These are phyloP conservation scores for Paraphoma chrysanthemicola DNA, from an alignment of 2,329 filamentous ascomycete genomes.

Conservation along the genomic window DNA sequence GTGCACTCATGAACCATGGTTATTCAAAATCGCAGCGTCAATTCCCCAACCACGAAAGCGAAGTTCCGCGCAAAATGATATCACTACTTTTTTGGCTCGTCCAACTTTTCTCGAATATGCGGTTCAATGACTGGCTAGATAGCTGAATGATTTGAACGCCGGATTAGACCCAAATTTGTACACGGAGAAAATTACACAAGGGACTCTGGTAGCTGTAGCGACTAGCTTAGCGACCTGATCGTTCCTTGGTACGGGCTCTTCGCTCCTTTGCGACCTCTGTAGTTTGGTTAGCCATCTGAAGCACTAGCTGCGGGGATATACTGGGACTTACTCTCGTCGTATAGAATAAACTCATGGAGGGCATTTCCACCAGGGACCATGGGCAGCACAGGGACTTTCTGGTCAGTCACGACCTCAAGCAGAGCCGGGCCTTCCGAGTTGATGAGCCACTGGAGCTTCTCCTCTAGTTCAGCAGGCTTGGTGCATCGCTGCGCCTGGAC, in stretches of 20 bases:
- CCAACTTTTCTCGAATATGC: not conserved
- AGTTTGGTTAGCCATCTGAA: conserved; percentile 7
- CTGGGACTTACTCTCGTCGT: conserved; percentile 71
- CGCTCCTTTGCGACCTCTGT: conserved; percentile 33
- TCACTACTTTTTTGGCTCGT: not conserved
- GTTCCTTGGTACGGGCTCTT: conserved; percentile 38
- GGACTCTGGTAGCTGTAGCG: not conserved
- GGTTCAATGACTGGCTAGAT: not conserved
- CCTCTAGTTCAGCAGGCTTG: conserved; percentile 78
- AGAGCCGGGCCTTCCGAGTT: conserved; percentile 85
- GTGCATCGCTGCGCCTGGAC: conserved; percentile 75
- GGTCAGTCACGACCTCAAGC: conserved; percentile 88
- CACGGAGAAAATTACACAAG: not conserved
- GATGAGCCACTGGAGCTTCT: conserved; percentile 86
- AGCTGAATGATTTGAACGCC: not conserved
- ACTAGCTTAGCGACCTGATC: conserved; percentile 34
- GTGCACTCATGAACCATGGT: too few species aligned
- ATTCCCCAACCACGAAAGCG: not conserved
- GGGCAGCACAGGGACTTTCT: conserved; percentile 90
- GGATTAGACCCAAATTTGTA: not conserved
- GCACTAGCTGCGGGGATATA: not conserved
- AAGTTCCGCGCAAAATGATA: not conserved
- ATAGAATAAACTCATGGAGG: conserved; percentile 92
- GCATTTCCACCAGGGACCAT: conserved; percentile 92
- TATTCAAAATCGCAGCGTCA: too few species aligned